A percentile compares a stretch with the other conserved stretches of the same genome.
These are phyloP conservation scores for Monosporascus sp. DNA, from an alignment of 2,329 filamentous ascomycete genomes.

Conservation along the genomic window DNA sequence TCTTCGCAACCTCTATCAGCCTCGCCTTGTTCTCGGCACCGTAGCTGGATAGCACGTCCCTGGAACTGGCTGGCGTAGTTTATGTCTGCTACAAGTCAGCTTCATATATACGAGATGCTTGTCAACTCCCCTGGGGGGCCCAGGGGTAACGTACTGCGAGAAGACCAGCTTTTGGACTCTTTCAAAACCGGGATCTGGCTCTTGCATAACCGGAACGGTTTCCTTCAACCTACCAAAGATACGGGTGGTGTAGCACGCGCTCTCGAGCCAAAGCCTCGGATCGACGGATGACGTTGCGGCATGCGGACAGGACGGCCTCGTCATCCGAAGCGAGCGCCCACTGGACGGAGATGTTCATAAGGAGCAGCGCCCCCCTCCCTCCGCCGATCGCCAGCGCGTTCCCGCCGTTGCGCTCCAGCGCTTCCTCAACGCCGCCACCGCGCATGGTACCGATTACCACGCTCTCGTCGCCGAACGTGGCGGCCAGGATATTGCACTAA, in stretches of 20 bases:
- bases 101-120: background rate
- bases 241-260: slow-evolving; percentile 29
- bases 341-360: slow-evolving; percentile 16
- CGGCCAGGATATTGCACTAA: too few relatives aligned
- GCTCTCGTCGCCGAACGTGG: too few relatives aligned
- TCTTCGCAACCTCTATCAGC: slow-evolving; percentile 23
- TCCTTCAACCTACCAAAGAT: slow-evolving; percentile 21
- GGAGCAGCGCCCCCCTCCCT: slow-evolving; percentile 8
- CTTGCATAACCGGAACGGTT: too few relatives aligned
- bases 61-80: slow-evolving; percentile 40
- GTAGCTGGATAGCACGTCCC: slow-evolving; percentile 33
- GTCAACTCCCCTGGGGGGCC: background rate
- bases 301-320: slow-evolving; percentile 21
- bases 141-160: background rate
- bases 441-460: too few relatives aligned
- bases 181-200: background rate
- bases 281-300: slow-evolving; percentile 20
- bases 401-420: slow-evolving; percentile 19
- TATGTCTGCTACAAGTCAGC: slow-evolving; percentile 21
- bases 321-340: slow-evolving; percentile 29
- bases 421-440: too few relatives aligned
- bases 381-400: slow-evolving; percentile 25
- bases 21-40: slow-evolving; percentile 31
- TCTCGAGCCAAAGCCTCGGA: slow-evolving; percentile 22
- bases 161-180: background rate